Evolutionary conservation across 495 filamentous ascomycete species (phyloP).

Genomic region (Penicillium maclennaniae): DNA sequence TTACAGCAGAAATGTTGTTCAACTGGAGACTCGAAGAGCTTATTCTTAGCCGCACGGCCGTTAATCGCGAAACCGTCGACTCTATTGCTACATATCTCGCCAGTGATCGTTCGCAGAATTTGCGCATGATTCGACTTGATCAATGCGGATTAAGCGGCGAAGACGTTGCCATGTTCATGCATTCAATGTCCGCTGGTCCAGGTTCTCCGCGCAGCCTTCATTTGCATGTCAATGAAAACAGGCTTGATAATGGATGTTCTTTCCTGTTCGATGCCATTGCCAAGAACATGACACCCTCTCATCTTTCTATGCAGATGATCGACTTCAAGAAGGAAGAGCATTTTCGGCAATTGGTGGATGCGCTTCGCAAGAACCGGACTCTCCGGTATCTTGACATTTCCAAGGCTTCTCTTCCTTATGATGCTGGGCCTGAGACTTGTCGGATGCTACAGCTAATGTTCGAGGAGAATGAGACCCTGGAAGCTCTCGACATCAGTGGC

Average conservation of each 20-base stretch:
- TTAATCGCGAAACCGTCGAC: conserved; percentile 53
- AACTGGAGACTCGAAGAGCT: conserved; percentile 76
- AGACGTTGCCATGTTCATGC: conserved; percentile 73
- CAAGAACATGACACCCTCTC: conserved; percentile 60
- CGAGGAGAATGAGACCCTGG: conserved; percentile 69
- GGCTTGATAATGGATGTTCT: conserved; percentile 68
- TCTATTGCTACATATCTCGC: conserved; percentile 62
- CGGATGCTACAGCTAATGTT: conserved; percentile 71
- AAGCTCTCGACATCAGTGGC: conserved; percentile 80
- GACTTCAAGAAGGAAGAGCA: conserved; percentile 75
- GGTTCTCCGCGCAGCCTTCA: conserved; percentile 63
- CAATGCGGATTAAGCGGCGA: conserved; percentile 76
- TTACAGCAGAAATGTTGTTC: conserved; percentile 62
- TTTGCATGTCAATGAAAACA: conserved; percentile 76
- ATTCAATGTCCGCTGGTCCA: conserved; percentile 56
- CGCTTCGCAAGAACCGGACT: conserved; percentile 68
- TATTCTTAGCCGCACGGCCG: conserved; percentile 58
- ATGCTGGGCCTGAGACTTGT: conserved; percentile 70
- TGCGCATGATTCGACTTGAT: conserved; percentile 69
- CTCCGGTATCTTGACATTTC: conserved; percentile 82
- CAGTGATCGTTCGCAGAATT: conserved; percentile 56
- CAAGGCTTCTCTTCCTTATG: conserved; percentile 77
- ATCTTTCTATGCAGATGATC: conserved; percentile 77
- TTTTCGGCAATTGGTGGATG: conserved; percentile 69
- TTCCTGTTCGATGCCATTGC: conserved; percentile 67